Evolutionary conservation across 177 flowering plant species (phyloP).

Genomic region (Vitis hybrid): DNA sequence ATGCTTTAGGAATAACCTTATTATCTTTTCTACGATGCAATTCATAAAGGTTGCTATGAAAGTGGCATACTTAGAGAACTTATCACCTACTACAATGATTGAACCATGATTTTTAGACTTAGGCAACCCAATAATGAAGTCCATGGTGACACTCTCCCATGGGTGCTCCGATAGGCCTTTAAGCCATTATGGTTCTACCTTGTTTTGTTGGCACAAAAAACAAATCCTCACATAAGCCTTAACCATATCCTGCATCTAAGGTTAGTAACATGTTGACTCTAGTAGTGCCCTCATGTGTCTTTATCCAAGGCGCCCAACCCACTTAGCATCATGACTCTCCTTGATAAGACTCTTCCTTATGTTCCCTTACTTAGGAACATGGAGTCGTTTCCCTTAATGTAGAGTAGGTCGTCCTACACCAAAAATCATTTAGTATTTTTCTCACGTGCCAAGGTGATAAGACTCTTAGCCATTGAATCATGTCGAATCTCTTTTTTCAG

Average conservation of each 20-base stretch:
- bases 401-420: constrained; percentile 1
- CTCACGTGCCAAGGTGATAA: not conserved
- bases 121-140: too few species aligned
- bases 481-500: not conserved
- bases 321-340: too few species aligned
- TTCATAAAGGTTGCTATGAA: not conserved
- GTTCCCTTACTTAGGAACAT: not conserved
- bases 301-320: not conserved
- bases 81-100: not conserved
- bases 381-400: not conserved
- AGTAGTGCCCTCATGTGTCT: not conserved
- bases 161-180: not conserved
- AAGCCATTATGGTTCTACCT: not conserved
- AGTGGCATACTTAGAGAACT: not conserved
- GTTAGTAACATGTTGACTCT: not conserved
- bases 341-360: too few species aligned
- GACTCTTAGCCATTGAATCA: not conserved
- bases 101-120: too few species aligned
- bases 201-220: not conserved
- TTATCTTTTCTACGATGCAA: not conserved
- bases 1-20: not conserved
- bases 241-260: not conserved
- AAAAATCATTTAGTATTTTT: not conserved
- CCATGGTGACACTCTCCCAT: not conserved
- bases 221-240: not conserved